Base-by-base conservation (phyloP, 1,284 basidiomycete genomes). In the Heterobasidion annosum region DNA sequence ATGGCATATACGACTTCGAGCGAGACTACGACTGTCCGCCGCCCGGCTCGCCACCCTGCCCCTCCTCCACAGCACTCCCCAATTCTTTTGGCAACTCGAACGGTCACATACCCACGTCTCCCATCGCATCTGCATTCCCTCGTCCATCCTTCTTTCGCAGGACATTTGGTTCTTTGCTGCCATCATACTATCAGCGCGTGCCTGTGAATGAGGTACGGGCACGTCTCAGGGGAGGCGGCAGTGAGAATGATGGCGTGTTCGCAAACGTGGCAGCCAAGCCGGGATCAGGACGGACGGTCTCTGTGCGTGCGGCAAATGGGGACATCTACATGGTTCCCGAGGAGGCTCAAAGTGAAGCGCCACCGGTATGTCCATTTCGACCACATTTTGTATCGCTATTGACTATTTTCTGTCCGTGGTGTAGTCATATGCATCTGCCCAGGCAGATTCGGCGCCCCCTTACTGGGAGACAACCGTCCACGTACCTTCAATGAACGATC, bases 381-480 rank as follows among this genome's bases (percentile, higher is more conserved):
- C 32, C 34, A 25, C 15, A 12, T 25, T n/a, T 25, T 49, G 32
- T 13, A 15, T 32, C 40, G 9, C 18, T 35, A 3, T 13, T 49
- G 12, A 34, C 33, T 8, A 12, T 16, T 47, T 42, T 34, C 48
- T 48, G 44, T n/a, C 2, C 46, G 55, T 62, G 51, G 50, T 55
- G 59, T 64, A 95, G 82, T 86, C 93, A 0, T 99, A 99, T 67
- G 81, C 85, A 44, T 79, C 85, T 19, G 96, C 96, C 1, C 87
- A 95, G 56, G 83, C 88, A 8, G 96, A 99, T 66, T 82, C 92
- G 0, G 94, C 92, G 0, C 97, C 96, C 0, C 83, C 93, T 0
- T 99, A 99, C 70, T 98, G 94, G 91, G 96, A 99, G 68, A 98
- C 92, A 1, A 95, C 93, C 0, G 84, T 98, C 13, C 89, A 96